These are phyloP conservation scores for Citrus medica DNA, from an alignment of 345 rosid genomes.

Conservation along the genomic window DNA sequence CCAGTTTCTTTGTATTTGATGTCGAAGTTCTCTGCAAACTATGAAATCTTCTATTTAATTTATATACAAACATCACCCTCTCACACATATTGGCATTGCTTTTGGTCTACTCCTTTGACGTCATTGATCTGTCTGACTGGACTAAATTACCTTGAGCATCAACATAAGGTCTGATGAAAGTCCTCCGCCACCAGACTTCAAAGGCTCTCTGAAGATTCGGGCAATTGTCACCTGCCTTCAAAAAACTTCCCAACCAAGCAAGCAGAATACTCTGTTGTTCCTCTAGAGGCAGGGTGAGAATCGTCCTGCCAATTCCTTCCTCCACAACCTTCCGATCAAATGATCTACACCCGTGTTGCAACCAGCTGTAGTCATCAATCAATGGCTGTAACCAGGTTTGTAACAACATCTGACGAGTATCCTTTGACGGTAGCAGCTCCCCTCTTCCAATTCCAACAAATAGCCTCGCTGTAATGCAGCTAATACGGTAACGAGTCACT, in stretches of 20 bases:
- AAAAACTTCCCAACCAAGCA: constrained; percentile 79
- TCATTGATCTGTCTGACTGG: constrained; percentile 30
- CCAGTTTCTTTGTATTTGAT: not conserved
- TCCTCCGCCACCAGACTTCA: constrained; percentile 98
- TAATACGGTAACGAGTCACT: constrained; percentile 77
- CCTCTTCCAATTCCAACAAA: constrained; percentile 93
- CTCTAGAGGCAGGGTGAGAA: constrained; percentile 84
- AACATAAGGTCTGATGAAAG: constrained; percentile 76
- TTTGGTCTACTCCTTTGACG: constrained; percentile 18
- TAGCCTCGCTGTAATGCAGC: constrained; percentile 73
- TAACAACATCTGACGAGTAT: constrained; percentile 63
- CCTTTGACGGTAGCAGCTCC: constrained; percentile 83
- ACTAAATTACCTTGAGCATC: constrained; percentile 36
- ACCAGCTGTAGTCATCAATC: constrained; percentile 91
- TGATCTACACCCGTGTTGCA: constrained; percentile 83
- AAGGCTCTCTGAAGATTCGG: constrained; percentile 97
- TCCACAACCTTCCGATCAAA: constrained; percentile 89
- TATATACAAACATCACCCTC: not conserved
- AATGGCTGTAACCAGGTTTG: constrained; percentile 89
- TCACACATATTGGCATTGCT: not conserved
- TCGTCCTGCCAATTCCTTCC: constrained; percentile 95
- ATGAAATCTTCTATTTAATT: constrained; percentile 6
- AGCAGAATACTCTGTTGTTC: constrained; percentile 86
- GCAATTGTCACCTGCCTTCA: constrained; percentile 85
- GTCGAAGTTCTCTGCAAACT: not conserved